A percentile compares a stretch with the other conserved stretches of the same genome.
Evolutionary conservation across 208 protist genomes (phyloP).

Genomic region (Wallacemonas sp.): DNA sequence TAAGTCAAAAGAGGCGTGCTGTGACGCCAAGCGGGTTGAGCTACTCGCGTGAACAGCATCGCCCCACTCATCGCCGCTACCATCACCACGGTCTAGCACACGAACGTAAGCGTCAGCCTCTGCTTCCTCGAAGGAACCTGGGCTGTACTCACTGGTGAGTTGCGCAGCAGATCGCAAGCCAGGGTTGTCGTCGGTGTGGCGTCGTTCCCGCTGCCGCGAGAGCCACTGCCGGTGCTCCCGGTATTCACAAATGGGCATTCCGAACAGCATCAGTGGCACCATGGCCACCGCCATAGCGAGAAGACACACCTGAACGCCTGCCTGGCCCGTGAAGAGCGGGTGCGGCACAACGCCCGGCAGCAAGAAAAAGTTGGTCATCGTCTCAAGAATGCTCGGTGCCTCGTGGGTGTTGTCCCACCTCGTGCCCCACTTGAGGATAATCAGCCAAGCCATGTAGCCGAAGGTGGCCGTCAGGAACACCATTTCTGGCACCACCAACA

Average conservation of each 20-base stretch:
- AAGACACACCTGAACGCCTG: constrained; percentile 63
- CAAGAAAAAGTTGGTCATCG: constrained; percentile 96
- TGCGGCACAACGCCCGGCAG: constrained; percentile 30
- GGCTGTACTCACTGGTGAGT: too few relatives aligned
- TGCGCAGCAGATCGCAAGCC: too few relatives aligned
- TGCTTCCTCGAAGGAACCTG: too few relatives aligned
- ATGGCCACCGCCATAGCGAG: constrained; percentile 68
- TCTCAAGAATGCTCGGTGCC: constrained; percentile 80
- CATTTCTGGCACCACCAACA: constrained; percentile 96
- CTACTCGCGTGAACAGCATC: constrained; percentile 1
- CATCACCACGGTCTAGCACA: background rate
- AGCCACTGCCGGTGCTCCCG: constrained; percentile 8
- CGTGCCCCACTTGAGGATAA: constrained; percentile 96
- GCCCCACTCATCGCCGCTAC: background rate
- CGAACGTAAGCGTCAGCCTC: background rate
- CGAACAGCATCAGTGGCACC: constrained; percentile 89
- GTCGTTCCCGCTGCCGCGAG: background rate
- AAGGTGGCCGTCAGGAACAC: constrained; percentile 95
- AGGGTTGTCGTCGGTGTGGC: background rate
- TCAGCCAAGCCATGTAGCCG: constrained; percentile 97
- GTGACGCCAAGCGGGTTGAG: constrained; percentile 27
- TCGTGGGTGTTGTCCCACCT: constrained; percentile 50
- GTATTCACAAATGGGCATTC: constrained; percentile 71
- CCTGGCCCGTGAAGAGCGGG: constrained; percentile 54
- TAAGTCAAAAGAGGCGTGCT: constrained; percentile 78